These are phyloP conservation scores for Rubus parviflorus DNA, from an alignment of 306 rosid genomes.

Conservation along the genomic window DNA sequence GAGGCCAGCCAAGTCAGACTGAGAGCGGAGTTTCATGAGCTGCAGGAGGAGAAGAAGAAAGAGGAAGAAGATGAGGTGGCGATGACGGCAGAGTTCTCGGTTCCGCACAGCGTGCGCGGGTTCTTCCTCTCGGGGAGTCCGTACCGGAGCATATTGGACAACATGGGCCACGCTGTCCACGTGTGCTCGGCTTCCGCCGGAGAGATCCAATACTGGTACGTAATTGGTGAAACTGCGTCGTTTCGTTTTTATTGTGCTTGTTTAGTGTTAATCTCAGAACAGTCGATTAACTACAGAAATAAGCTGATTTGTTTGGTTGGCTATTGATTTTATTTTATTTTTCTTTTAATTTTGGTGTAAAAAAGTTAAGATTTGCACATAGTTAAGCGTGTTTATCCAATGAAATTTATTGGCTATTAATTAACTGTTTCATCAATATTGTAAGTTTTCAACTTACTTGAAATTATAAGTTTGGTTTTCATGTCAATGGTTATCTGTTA, in stretches of 20 bases:
- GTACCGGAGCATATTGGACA: conserved; percentile 46
- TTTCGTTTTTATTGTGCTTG: background rate
- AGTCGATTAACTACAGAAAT: background rate
- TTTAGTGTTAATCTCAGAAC: background rate
- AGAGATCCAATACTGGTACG: conserved; percentile 66
- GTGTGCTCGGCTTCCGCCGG: conserved; percentile 48
- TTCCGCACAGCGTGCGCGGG: conserved; percentile 26
- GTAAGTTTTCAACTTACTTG: too few species aligned
- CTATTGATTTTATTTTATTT: background rate
- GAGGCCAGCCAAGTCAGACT: conserved; percentile 53
- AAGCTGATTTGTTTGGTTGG: background rate
- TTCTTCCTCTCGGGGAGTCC: conserved; percentile 42
- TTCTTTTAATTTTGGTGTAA: background rate
- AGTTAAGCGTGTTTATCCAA: too few species aligned
- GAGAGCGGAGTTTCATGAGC: conserved; percentile 39
- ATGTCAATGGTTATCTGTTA: too few species aligned
- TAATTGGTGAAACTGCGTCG: background rate
- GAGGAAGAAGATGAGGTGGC: background rate
- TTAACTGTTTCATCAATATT: too few species aligned
- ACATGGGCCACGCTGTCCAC: conserved; percentile 65
- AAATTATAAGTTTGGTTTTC: too few species aligned
- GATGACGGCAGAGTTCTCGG: conserved; percentile 16
- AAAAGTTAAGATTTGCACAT: too few species aligned
- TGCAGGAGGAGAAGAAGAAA: conserved; percentile 5
- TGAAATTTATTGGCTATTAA: too few species aligned